Evolutionary conservation across 1,139 yeast species (phyloP).

Genomic region (Saccharomyces hybrid): DNA sequence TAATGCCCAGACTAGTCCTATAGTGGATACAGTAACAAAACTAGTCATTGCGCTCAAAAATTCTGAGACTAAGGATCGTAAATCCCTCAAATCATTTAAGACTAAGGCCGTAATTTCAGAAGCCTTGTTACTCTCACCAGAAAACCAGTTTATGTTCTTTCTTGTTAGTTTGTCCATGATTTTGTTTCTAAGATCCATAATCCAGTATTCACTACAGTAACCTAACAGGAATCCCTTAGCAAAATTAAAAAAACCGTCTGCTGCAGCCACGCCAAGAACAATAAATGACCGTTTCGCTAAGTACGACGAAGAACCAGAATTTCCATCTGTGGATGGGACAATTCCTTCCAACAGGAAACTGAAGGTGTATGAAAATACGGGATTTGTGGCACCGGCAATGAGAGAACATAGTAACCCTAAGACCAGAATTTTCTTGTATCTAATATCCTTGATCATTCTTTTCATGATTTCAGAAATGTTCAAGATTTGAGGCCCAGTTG

Average conservation of each 20-base stretch:
- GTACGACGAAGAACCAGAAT: constrained; percentile 34
- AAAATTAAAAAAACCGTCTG: constrained; percentile 55
- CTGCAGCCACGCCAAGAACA: constrained; percentile 51
- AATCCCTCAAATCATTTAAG: constrained; percentile 74
- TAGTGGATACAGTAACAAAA: constrained; percentile 44
- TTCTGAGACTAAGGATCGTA: constrained; percentile 55
- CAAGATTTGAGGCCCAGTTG: constrained; percentile 14
- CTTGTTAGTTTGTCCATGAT: constrained; percentile 44
- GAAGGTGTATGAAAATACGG: constrained; percentile 71
- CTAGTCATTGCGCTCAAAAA: constrained; percentile 50
- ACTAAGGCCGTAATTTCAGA: constrained; percentile 59
- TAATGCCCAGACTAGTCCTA: constrained; percentile 73
- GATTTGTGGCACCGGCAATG: constrained; percentile 57
- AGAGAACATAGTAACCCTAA: constrained; percentile 50
- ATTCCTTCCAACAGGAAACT: constrained; percentile 58
- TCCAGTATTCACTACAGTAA: constrained; percentile 62
- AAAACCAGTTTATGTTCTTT: constrained; percentile 54
- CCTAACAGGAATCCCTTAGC: constrained; percentile 45
- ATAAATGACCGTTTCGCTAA: constrained; percentile 60
- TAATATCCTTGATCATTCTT: constrained; percentile 34
- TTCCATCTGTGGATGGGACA: constrained; percentile 35
- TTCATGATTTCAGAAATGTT: constrained; percentile 35
- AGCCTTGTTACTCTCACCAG: constrained; percentile 35
- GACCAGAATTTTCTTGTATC: constrained; percentile 35
- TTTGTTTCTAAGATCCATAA: constrained; percentile 44